phyloP scores from a whole-genome alignment of 2,329 filamentous ascomycete genomes.

The Aspergillus sp. region DNA sequence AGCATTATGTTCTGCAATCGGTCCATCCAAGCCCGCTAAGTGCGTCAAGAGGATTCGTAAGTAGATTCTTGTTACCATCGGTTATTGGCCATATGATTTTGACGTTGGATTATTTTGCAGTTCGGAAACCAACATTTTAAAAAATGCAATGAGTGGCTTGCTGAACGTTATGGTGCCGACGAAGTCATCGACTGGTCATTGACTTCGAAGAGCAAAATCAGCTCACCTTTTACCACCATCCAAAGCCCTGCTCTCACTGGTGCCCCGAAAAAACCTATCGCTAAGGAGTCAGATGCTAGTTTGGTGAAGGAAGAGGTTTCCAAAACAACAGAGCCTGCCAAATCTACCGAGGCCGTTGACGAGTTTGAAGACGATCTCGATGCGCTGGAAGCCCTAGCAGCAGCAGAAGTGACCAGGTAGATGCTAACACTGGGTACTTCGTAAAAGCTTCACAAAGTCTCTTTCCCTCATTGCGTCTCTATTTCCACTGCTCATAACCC shows the following conservation, averaged over 20 bases:
- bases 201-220: slow-evolving; percentile 35
- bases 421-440: not conserved
- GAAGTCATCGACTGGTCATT: slow-evolving; percentile 84
- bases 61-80: slow-evolving; percentile 29
- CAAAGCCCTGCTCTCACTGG: slow-evolving; percentile 28
- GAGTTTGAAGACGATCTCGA: slow-evolving; percentile 48
- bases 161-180: slow-evolving; percentile 73
- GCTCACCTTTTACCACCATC: slow-evolving; percentile 16
- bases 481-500: not conserved
- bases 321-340: slow-evolving; percentile 21
- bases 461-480: not conserved
- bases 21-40: slow-evolving; percentile 94
- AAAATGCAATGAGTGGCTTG: slow-evolving; percentile 67
- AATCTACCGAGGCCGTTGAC: slow-evolving; percentile 24
- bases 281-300: slow-evolving; percentile 9
- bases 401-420: slow-evolving; percentile 25
- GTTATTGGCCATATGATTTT: not conserved
- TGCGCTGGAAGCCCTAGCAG: slow-evolving; percentile 44
- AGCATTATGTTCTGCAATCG: slow-evolving; percentile 79
- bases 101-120: slow-evolving; percentile 24
- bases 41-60: slow-evolving; percentile 74
- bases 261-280: slow-evolving; percentile 19
- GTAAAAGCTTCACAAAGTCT: not conserved
- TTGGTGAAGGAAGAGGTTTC: slow-evolving; percentile 13
- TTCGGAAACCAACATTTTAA: slow-evolving; percentile 50